Evolutionary conservation across 1,284 basidiomycete genomes (phyloP).

Genomic region (Sutorius eximius): DNA sequence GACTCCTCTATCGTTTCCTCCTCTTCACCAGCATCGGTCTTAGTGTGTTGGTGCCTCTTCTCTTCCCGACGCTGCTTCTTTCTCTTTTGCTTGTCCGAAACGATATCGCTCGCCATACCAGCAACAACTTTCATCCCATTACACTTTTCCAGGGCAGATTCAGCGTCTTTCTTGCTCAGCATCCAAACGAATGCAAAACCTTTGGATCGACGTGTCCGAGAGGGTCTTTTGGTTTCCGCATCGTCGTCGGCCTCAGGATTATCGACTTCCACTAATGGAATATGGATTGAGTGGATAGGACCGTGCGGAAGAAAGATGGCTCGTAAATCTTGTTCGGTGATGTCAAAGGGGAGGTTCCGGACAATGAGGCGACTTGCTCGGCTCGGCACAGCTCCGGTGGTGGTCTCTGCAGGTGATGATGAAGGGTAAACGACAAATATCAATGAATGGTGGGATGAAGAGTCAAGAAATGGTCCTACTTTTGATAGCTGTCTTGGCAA

Average conservation of each 20-base stretch:
- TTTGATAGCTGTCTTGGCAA: constrained; percentile 50
- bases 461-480: constrained; percentile 5
- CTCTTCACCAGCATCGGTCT: constrained; percentile 35
- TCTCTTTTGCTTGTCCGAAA: constrained; percentile 73
- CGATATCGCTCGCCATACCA: constrained; percentile 66
- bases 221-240: constrained; percentile 28
- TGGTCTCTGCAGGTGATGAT: constrained; percentile 25
- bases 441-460: background rate
- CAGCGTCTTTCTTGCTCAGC: constrained; percentile 83
- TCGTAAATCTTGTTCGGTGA: constrained; percentile 84
- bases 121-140: constrained; percentile 77
- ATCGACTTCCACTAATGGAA: constrained; percentile 51
- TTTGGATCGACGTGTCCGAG: constrained; percentile 48
- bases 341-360: constrained; percentile 85
- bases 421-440: background rate
- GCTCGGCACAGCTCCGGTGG: constrained; percentile 36
- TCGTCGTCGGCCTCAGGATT: constrained; percentile 28
- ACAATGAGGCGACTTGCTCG: constrained; percentile 86
- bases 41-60: constrained; percentile 44
- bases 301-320: constrained; percentile 88
- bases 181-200: constrained; percentile 99
- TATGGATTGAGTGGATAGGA: constrained; percentile 83
- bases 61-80: constrained; percentile 66
- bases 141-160: constrained; percentile 78
- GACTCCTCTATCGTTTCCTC: constrained; percentile 40